A percentile compares a stretch with the other conserved stretches of the same genome.
Conservation (phyloP, 2,329 filamentous ascomycete species). For the Microsporum canis region DNA sequence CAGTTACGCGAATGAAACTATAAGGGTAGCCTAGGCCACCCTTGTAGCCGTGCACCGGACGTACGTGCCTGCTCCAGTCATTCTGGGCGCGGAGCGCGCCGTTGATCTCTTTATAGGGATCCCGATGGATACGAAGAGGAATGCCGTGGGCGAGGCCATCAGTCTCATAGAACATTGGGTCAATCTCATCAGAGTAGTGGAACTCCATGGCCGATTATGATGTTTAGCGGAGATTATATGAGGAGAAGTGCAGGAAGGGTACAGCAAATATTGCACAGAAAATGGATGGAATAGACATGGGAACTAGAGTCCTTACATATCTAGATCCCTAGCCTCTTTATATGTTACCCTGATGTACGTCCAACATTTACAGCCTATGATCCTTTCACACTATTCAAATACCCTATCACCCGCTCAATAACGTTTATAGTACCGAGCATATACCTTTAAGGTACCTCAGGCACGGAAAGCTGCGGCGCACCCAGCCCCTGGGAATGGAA, state of each 20-base stretch:
- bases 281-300: neutral
- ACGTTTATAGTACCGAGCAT: neutral
- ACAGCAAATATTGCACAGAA: neutral
- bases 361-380: neutral
- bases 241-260: neutral
- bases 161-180: constrained; percentile 19
- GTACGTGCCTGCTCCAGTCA: constrained; percentile 28
- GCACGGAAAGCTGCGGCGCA: neutral
- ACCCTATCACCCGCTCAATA: neutral
- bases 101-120: constrained; percentile 20
- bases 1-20: constrained; percentile 23
- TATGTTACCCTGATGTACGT: neutral
- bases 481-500: neutral
- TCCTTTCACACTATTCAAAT: neutral
- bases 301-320: neutral
- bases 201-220: neutral
- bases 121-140: constrained; percentile 18
- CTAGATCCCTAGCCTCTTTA: neutral
- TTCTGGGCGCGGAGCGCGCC: constrained; percentile 25
- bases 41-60: constrained; percentile 20
- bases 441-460: neutral
- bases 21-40: constrained; percentile 20
- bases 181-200: constrained; percentile 21
- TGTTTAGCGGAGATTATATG: neutral
- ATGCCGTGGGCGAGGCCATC: constrained; percentile 22